Evolutionary conservation across 2,329 filamentous ascomycete species (phyloP).

Genomic region (Westerdykella ornata): DNA sequence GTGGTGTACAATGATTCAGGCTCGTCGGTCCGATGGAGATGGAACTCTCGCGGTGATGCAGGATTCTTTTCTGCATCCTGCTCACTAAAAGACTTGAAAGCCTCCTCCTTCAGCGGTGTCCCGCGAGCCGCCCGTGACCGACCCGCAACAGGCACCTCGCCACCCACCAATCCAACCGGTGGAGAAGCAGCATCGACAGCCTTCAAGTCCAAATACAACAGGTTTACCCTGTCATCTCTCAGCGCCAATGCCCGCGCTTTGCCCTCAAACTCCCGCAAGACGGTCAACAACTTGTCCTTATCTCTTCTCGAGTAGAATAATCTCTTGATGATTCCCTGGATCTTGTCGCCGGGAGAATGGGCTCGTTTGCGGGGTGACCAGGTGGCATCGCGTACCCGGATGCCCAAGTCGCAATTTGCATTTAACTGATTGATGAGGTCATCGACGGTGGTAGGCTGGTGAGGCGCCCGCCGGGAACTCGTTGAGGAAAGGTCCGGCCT

Average conservation of each 20-base stretch:
- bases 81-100: neutral
- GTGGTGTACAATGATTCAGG: conserved; percentile 10
- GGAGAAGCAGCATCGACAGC: neutral
- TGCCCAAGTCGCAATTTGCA: conserved; percentile 15
- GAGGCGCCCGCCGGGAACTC: neutral
- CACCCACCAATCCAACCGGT: too few species aligned
- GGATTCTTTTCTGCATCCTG: neutral
- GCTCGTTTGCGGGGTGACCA: conserved; percentile 18
- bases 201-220: neutral
- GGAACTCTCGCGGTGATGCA: neutral
- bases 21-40: conserved; percentile 3
- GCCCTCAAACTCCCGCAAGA: conserved; percentile 8
- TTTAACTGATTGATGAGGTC: conserved; percentile 17
- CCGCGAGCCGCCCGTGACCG: too few species aligned
- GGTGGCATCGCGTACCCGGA: conserved; percentile 8
- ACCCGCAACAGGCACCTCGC: too few species aligned
- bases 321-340: conserved; percentile 13
- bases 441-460: conserved; percentile 5
- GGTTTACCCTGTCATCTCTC: conserved; percentile 4
- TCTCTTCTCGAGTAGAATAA: conserved; percentile 11
- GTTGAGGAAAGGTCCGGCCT: neutral
- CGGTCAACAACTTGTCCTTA: too few species aligned
- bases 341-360: conserved; percentile 8
- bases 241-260: conserved; percentile 5
- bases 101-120: too few species aligned